phyloP scores from a whole-genome alignment of 228 moss, liverwort and hornwort genomes.

The Sphagnum fallax region DNA sequence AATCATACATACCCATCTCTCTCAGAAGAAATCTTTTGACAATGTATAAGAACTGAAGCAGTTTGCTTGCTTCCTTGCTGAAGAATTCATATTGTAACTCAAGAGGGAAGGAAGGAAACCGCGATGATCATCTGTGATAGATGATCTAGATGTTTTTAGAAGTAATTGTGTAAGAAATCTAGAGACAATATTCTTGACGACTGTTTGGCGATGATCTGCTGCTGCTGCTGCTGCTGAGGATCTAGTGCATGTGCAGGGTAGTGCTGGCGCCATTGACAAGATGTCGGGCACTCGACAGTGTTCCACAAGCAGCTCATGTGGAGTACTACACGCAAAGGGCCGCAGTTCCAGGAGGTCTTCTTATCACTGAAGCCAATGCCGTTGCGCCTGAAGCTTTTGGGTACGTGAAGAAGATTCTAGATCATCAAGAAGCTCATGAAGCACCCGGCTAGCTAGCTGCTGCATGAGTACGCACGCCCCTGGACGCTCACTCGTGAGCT shows the following conservation, averaged over 20 bases:
- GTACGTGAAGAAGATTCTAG: conserved; percentile 27
- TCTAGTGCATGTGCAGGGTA: conserved; percentile 46
- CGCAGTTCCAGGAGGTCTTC: conserved; percentile 52
- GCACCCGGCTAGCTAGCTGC: too few relatives aligned
- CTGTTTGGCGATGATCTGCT: background rate
- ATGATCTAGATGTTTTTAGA: background rate
- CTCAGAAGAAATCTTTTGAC: too few relatives aligned
- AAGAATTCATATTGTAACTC: too few relatives aligned
- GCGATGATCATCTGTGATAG: too few relatives aligned
- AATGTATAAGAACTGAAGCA: too few relatives aligned
- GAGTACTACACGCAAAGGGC: conserved; percentile 66
- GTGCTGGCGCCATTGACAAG: conserved; percentile 79
- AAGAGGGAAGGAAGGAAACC: too few relatives aligned
- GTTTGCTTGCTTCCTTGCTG: too few relatives aligned
- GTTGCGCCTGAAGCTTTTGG: conserved; percentile 43
- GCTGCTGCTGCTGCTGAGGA: conserved; percentile 9
- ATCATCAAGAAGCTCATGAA: too few relatives aligned
- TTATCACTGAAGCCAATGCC: conserved; percentile 57
- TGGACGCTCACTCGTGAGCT: too few relatives aligned
- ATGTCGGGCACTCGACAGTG: conserved; percentile 55
- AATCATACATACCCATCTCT: too few relatives aligned
- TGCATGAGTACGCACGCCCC: too few relatives aligned
- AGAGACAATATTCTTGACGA: background rate
- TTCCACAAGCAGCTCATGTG: conserved; percentile 46
- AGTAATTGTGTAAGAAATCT: background rate